Evolutionary conservation across 352 stramenopile genomes (phyloP), one percentile per base, ranked within the genome.

Genomic region (Blastocystis sp.): DNA sequence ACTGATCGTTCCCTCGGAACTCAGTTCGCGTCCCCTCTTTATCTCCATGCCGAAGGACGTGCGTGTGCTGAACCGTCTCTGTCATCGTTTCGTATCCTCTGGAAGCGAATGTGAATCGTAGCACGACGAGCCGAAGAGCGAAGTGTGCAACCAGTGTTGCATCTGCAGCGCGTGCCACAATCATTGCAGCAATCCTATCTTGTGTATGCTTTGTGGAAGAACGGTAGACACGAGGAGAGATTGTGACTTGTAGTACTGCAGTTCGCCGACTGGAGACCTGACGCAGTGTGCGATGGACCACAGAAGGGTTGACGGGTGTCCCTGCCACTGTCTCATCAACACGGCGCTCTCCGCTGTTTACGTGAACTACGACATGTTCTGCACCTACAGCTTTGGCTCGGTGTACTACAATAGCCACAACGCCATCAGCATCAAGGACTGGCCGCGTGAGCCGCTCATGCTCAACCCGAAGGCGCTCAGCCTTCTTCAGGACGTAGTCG

Each of bases 171-270:
- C 7, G 0, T 81, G 69, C 40, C 11, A 48, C 11, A 61, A 81
- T 21, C 27, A 61, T 7, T 38, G 24, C 0, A 16, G 44, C 16
- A 21, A 14, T 0, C 69, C 69, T 16, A 63, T 48, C 48, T 48
- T 81, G 69, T 81, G 69, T 61, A n/a, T 81, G 32, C 4, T 81
- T 21, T 81, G 69, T 51, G 69, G 69, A 32, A 9, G 69, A 32
- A 59, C 40, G 69, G 61, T 72, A 44, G 6, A 27, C n/a, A 32
- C 36, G 42, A 32, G 16, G 32, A 4, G 2, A 21, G 21, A 9
- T 4, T 7, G n/a, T 72, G 24, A 72, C 42, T 4, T 4, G 4
- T 72, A 72, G 61, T 72, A 72, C 32, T 81, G 48, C 36, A 51
- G 63, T 51, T 65, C 69, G n/a, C 27, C 34, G 42, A 24, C 61